Percentiles rank a stretch among this genome's conserved stretches.
Evolutionary conservation across 2,329 filamentous ascomycete species (phyloP).

Genomic region (Fusarium armeniacum): DNA sequence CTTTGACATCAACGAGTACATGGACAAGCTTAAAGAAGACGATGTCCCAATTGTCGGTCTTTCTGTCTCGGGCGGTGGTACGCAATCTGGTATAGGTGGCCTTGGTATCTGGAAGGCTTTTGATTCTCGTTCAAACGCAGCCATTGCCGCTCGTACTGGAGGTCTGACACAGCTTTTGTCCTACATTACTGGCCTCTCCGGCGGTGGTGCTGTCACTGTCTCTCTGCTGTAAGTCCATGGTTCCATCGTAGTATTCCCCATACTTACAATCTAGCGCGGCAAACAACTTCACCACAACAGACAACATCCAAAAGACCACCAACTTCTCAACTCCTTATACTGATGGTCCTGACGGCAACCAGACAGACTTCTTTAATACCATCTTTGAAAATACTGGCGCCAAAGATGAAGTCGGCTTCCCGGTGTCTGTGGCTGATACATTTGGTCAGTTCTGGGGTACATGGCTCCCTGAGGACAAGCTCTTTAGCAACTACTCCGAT

Average conservation of each 20-base stretch:
- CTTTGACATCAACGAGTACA: constrained; percentile 44
- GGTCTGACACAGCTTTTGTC: constrained; percentile 47
- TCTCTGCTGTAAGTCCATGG: constrained; percentile 33
- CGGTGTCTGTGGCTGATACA: constrained; percentile 47
- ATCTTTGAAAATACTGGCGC: constrained; percentile 45
- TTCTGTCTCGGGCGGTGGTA: constrained; percentile 49
- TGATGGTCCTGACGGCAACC: constrained; percentile 30
- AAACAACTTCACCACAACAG: constrained; percentile 47
- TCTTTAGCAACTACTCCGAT: constrained; percentile 47
- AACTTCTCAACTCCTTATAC: constrained; percentile 47
- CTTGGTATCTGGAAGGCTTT: constrained; percentile 50
- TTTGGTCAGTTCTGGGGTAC: constrained; percentile 51
- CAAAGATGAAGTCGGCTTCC: constrained; percentile 46
- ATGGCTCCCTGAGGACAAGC: constrained; percentile 38
- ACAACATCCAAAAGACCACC: constrained; percentile 32
- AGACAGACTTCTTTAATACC: constrained; percentile 22
- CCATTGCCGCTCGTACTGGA: constrained; percentile 40
- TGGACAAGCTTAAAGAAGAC: constrained; percentile 39
- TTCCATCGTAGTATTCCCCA: accelerated
- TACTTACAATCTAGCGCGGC: constrained; percentile 34
- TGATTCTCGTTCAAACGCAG: constrained; percentile 44
- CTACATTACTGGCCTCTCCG: constrained; percentile 49
- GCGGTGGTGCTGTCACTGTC: constrained; percentile 50
- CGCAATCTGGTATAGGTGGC: constrained; percentile 50
- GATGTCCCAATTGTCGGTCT: constrained; percentile 46